phyloP scores from a whole-genome alignment of 192 early-diverging fungal genomes.

The Dispira simplex region DNA sequence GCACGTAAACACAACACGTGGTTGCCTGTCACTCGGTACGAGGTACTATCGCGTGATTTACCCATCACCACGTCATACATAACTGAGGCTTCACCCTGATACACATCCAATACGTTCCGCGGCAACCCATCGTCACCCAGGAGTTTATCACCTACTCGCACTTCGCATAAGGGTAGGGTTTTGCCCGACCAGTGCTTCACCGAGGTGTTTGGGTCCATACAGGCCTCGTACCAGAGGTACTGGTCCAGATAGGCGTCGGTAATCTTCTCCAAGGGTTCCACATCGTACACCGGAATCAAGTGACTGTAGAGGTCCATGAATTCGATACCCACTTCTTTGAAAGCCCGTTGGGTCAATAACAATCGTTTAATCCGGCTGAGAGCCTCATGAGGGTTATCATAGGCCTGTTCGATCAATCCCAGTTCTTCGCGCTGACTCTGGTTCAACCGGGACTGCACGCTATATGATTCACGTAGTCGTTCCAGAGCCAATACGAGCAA shows the following conservation, averaged over 20 bases:
- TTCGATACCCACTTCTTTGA: slow-evolving; percentile 99
- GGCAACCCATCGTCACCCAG: slow-evolving; percentile 32
- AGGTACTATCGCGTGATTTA: background rate
- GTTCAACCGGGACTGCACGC: slow-evolving; percentile 88
- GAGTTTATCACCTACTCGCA: slow-evolving; percentile 21
- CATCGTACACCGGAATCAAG: slow-evolving; percentile 91
- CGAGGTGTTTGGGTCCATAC: background rate
- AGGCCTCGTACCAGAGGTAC: slow-evolving; percentile 97
- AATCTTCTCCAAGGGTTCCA: slow-evolving; percentile 99
- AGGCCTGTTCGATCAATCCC: slow-evolving; percentile 95
- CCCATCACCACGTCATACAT: slow-evolving; percentile 16
- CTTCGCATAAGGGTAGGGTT: background rate
- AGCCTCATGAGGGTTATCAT: slow-evolving; percentile 85
- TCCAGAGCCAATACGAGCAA: slow-evolving; percentile 91
- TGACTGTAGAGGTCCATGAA: slow-evolving; percentile 99
- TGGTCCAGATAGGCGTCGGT: slow-evolving; percentile 98
- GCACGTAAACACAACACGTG: slow-evolving; percentile 13
- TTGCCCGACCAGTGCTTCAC: background rate
- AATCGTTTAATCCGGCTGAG: slow-evolving; percentile 87
- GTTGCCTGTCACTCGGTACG: slow-evolving; percentile 19
- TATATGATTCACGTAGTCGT: slow-evolving; percentile 86
- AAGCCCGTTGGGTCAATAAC: slow-evolving; percentile 90
- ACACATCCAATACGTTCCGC: slow-evolving; percentile 19
- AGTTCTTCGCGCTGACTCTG: slow-evolving; percentile 95
- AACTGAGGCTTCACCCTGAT: background rate